These are phyloP conservation scores for Dioscorea cayenensis DNA, from an alignment of 116 monocot species.

Conservation along the genomic window DNA sequence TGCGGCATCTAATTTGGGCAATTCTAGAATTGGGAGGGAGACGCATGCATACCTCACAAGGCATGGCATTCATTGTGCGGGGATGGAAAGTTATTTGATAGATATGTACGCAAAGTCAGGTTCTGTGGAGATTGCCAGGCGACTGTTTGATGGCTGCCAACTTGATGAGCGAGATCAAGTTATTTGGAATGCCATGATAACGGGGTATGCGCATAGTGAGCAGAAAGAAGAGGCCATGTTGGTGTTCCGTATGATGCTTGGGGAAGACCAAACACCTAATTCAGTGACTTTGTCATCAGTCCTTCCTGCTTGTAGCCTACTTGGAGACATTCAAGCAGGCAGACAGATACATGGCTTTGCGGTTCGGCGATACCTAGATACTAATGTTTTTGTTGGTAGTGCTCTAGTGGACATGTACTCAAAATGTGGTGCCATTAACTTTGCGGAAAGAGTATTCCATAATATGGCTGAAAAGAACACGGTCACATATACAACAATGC, in stretches of 20 bases:
- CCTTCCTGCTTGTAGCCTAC: slow-evolving; percentile 61
- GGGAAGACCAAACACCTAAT: slow-evolving; percentile 36
- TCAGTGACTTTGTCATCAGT: slow-evolving; percentile 67
- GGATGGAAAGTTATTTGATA: slow-evolving; percentile 86
- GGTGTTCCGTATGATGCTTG: slow-evolving; percentile 57
- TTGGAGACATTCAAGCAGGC: slow-evolving; percentile 47
- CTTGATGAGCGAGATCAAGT: slow-evolving; percentile 57
- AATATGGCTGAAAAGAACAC: slow-evolving; percentile 53
- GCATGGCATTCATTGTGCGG: slow-evolving; percentile 55
- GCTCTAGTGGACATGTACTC: slow-evolving; percentile 90
- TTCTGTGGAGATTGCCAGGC: slow-evolving; percentile 46
- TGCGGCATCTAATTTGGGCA: slow-evolving; percentile 70
- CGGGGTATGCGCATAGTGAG: slow-evolving; percentile 58
- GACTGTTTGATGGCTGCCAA: slow-evolving; percentile 39
- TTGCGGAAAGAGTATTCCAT: slow-evolving; percentile 61
- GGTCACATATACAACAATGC: slow-evolving; percentile 81
- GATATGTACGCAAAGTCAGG: slow-evolving; percentile 92
- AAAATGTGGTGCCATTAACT: slow-evolving; percentile 57
- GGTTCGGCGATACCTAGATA: slow-evolving; percentile 41
- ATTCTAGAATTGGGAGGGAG: slow-evolving; percentile 59
- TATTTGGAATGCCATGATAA: slow-evolving; percentile 97
- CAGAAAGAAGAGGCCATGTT: slow-evolving; percentile 38
- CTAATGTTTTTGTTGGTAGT: slow-evolving; percentile 75
- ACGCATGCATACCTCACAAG: slow-evolving; percentile 76
- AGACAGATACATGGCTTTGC: slow-evolving; percentile 79